Evolutionary conservation across 2,329 filamentous ascomycete genomes (phyloP).

Genomic region (Verticillium isaacii): DNA sequence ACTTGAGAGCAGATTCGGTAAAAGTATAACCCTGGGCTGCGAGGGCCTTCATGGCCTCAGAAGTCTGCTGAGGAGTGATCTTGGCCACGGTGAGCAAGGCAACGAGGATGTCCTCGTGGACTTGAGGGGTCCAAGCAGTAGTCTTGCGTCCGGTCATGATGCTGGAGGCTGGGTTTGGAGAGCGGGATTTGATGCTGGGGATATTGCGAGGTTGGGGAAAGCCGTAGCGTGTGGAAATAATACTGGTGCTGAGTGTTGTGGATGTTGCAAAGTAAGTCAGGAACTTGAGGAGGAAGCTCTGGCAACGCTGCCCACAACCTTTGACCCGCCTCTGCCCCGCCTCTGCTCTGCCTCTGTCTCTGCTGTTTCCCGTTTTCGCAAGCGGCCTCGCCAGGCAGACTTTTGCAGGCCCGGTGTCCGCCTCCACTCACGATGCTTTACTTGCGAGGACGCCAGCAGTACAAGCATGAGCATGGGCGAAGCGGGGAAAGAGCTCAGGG

Average conservation of each 20-base stretch:
- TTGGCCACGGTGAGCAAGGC: conserved; percentile 29
- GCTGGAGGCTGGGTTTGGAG: conserved; percentile 2
- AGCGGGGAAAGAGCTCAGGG: no score
- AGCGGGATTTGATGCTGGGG: background rate
- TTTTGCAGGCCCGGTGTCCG: no score
- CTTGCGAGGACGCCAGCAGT: no score
- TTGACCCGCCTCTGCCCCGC: background rate
- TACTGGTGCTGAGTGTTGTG: no score
- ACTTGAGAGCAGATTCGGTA: conserved; percentile 35
- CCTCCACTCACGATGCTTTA: no score
- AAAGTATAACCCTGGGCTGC: conserved; percentile 31
- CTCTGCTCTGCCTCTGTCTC: background rate
- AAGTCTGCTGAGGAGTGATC: conserved; percentile 25
- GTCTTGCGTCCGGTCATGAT: conserved; percentile 15
- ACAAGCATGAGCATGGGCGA: no score
- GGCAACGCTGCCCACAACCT: background rate
- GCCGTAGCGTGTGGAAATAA: no score
- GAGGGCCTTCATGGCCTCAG: conserved; percentile 27
- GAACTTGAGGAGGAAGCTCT: conserved; percentile 7
- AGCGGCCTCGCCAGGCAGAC: background rate
- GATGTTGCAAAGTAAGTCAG: conserved; percentile 10
- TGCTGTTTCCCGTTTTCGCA: background rate
- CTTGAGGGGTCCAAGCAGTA: conserved; percentile 36
- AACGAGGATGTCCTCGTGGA: conserved; percentile 40
- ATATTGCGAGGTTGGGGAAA: background rate